These are phyloP conservation scores for Botrytis paeoniae DNA, from an alignment of 2,329 filamentous ascomycete species.

Conservation along the genomic window DNA sequence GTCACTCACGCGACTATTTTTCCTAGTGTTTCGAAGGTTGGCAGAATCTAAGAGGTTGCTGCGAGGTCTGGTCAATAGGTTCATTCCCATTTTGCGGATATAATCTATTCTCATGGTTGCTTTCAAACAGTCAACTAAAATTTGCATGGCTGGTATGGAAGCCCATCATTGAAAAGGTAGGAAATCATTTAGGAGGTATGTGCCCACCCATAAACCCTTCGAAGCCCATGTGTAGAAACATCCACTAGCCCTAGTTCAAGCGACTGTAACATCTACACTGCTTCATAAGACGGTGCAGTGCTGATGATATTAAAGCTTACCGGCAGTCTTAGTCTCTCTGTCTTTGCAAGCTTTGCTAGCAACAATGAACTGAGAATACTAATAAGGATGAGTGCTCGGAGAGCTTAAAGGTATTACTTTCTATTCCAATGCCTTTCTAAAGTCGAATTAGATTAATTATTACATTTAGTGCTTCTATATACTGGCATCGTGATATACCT, in stretches of 20 bases:
- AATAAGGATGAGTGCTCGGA: neutral
- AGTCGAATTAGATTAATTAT: slow-evolving; percentile 8
- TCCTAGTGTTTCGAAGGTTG: neutral
- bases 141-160: neutral
- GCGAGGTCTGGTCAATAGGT: neutral
- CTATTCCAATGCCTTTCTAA: neutral
- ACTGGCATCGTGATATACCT: neutral
- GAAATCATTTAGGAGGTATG: neutral
- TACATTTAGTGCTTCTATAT: slow-evolving; percentile 8
- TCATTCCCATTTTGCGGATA: neutral
- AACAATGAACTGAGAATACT: neutral
- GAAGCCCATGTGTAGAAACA: neutral
- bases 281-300: no score
- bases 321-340: no score
- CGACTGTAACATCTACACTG: no score
- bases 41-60: neutral
- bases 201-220: no score
- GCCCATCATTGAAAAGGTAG: neutral
- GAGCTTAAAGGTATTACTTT: neutral
- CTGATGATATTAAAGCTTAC: no score
- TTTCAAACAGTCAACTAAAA: neutral
- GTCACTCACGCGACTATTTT: neutral
- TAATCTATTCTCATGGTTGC: neutral
- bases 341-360: neutral
- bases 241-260: no score